Evolutionary conservation across 495 filamentous ascomycete genomes (phyloP).

Genomic region (Podospora conica): DNA sequence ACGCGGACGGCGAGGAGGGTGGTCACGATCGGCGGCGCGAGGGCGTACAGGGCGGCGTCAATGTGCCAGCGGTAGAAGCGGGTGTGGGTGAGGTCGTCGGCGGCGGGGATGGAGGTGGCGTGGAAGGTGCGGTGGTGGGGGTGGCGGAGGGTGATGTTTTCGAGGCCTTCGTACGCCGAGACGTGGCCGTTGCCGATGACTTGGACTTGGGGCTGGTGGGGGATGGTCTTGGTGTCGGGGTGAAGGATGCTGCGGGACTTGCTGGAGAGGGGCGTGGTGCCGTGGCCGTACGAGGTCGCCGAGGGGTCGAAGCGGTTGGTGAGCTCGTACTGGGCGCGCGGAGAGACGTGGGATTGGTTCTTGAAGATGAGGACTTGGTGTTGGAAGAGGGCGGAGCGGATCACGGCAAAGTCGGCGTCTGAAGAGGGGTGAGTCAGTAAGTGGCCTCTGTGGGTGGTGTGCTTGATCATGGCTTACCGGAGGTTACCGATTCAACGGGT

Average conservation of each 20-base stretch:
- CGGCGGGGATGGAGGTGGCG: conserved; percentile 52
- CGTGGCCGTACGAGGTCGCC: conserved; percentile 61
- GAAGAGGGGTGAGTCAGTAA: background rate
- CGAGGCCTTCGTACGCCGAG: conserved; percentile 57
- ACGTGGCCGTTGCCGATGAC: conserved; percentile 69
- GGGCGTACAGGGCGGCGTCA: conserved; percentile 67
- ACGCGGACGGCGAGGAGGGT: conserved; percentile 63
- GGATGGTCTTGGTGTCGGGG: conserved; percentile 70
- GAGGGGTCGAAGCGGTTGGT: conserved; percentile 64
- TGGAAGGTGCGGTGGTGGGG: conserved; percentile 73
- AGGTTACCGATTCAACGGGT: conserved; percentile 54
- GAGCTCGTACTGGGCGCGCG: conserved; percentile 63
- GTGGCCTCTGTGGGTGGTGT: background rate
- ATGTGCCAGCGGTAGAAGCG: conserved; percentile 78
- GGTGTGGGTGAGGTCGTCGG: conserved; percentile 60
- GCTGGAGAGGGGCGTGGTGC: conserved; percentile 55
- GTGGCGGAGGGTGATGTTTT: conserved; percentile 60
- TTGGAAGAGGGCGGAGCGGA: conserved; percentile 55
- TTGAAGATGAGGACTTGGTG: conserved; percentile 64
- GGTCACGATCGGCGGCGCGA: conserved; percentile 63
- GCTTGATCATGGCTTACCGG: conserved; percentile 34
- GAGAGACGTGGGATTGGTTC: conserved; percentile 52
- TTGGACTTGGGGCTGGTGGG: conserved; percentile 72
- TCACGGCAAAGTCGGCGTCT: conserved; percentile 55
- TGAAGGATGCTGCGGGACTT: conserved; percentile 61